Conservation (phyloP, 2,329 filamentous ascomycete species). For the Venturia aucupariae region DNA sequence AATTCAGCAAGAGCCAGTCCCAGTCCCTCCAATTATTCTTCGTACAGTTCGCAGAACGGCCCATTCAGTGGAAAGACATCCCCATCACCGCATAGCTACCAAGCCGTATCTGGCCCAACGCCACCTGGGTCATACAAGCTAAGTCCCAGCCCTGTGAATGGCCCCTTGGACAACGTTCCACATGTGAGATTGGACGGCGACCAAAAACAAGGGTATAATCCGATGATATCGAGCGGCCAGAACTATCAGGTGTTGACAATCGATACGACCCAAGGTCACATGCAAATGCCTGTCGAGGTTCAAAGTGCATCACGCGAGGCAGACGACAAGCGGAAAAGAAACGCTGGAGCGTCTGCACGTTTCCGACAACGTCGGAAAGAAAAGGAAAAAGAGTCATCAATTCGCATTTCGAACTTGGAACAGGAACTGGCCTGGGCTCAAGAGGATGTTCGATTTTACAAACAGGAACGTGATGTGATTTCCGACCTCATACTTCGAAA, state of each 20-base stretch:
- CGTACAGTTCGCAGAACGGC: conserved; percentile 13
- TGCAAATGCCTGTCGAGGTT: conserved; percentile 63
- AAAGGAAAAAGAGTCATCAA: conserved; percentile 63
- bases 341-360: conserved; percentile 75
- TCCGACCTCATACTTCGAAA: background rate
- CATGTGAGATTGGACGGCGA: conserved; percentile 18
- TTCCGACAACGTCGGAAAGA: conserved; percentile 77
- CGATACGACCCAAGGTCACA: conserved; percentile 41
- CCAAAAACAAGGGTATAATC: conserved; percentile 20
- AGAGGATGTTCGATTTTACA: conserved; percentile 64
- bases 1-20: conserved; percentile 12
- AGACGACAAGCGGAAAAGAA: conserved; percentile 76
- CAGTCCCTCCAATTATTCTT: conserved; percentile 12
- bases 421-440: conserved; percentile 57
- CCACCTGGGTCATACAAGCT: conserved; percentile 7
- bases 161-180: conserved; percentile 1
- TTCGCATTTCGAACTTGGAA: conserved; percentile 60
- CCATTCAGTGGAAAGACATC: conserved; percentile 5
- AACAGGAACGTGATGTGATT: conserved; percentile 45
- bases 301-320: conserved; percentile 74
- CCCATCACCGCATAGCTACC: background rate
- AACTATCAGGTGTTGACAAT: conserved; percentile 46
- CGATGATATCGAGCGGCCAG: conserved; percentile 37
- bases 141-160: conserved; percentile 6
- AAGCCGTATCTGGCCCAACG: background rate